A percentile compares a stretch with the other conserved stretches of the same genome.
Conservation (phyloP, 2,329 filamentous ascomycete species). For the Xylariaceae sp. region DNA sequence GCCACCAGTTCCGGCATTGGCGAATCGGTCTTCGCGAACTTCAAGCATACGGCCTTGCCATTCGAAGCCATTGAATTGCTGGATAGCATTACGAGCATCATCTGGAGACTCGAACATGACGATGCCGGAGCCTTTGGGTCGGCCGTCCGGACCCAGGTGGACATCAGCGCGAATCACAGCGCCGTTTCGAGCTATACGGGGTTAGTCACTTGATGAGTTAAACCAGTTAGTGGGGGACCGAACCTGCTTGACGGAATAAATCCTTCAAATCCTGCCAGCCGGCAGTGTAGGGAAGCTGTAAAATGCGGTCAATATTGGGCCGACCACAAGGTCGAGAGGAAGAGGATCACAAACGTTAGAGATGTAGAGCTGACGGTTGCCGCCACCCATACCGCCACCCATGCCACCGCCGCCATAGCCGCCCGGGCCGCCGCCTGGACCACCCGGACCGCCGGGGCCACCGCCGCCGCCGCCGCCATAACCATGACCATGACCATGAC, state of each 20-base stretch:
- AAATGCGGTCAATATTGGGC: slow-evolving; percentile 29
- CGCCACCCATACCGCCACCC: slow-evolving; percentile 49
- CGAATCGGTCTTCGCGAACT: slow-evolving; percentile 93
- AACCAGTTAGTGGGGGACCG: slow-evolving; percentile 37
- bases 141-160: slow-evolving; percentile 82
- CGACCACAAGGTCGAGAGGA: slow-evolving; percentile 18
- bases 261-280: slow-evolving; percentile 99
- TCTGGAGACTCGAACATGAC: slow-evolving; percentile 94
- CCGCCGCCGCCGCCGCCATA: slow-evolving; percentile 51
- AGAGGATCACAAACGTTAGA: slow-evolving; percentile 79
- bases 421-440: slow-evolving; percentile 46
- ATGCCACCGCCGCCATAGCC: slow-evolving; percentile 46
- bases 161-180: slow-evolving; percentile 92
- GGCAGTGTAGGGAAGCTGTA: slow-evolving; percentile 88
- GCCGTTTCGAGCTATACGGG: slow-evolving; percentile 53
- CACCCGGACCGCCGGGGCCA: slow-evolving; percentile 41
- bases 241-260: slow-evolving; percentile 95
- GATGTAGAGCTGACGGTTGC: slow-evolving; percentile 89
- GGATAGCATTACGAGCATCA: slow-evolving; percentile 91
- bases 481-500: slow-evolving; percentile 30
- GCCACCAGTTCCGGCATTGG: slow-evolving; percentile 56
- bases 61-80: slow-evolving; percentile 97
- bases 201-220: slow-evolving; percentile 4
- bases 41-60: slow-evolving; percentile 94
- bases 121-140: slow-evolving; percentile 93